Evolutionary conservation across 495 filamentous ascomycete species (phyloP).

Genomic region (Talaromyces proteolyticus): DNA sequence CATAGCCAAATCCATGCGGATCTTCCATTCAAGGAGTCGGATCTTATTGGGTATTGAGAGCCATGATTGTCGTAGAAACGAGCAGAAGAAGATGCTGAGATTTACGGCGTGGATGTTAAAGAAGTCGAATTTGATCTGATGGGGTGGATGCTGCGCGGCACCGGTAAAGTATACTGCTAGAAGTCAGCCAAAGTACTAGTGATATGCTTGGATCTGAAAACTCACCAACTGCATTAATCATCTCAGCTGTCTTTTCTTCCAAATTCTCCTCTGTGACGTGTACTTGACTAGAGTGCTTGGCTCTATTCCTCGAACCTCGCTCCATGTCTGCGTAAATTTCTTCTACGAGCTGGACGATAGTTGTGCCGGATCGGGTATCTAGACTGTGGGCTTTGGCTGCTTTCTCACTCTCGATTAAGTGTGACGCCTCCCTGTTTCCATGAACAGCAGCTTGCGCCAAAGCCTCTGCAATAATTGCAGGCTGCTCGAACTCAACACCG

Average conservation of each 20-base stretch:
- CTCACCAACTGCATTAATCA: conserved; percentile 19
- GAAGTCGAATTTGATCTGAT: conserved; percentile 27
- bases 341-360: conserved; percentile 15
- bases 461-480: conserved; percentile 25
- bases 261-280: conserved; percentile 9
- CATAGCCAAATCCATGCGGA: conserved; percentile 24
- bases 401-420: conserved; percentile 9
- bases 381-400: conserved; percentile 11
- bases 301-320: conserved; percentile 12
- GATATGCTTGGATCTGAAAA: background rate
- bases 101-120: conserved; percentile 32
- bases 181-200: conserved; percentile 22
- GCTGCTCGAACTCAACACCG: conserved; percentile 32
- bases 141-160: conserved; percentile 16
- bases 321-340: conserved; percentile 3
- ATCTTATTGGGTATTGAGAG: conserved; percentile 17
- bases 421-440: conserved; percentile 9
- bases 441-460: conserved; percentile 31
- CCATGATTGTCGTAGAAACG: conserved; percentile 16
- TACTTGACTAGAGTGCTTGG: conserved; percentile 11
- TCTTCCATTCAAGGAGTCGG: conserved; percentile 27
- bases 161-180: conserved; percentile 9
- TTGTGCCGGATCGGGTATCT: conserved; percentile 7
- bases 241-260: conserved; percentile 19
- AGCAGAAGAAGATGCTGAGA: conserved; percentile 18